Evolutionary conservation across 495 filamentous ascomycete genomes (phyloP).

Genomic region (Clohesyomyces aquaticus): DNA sequence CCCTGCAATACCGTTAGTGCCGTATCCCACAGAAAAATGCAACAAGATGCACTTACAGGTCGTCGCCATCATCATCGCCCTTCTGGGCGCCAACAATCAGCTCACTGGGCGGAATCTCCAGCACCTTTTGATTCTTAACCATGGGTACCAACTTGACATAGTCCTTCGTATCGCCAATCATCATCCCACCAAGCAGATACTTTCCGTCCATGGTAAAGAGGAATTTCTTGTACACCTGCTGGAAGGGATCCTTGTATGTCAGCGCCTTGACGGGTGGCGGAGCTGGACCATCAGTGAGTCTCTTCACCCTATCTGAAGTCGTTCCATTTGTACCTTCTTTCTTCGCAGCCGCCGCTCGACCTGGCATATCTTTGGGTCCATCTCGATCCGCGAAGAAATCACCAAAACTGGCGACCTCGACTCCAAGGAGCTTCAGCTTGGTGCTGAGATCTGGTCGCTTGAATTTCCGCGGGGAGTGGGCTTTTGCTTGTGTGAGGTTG

Average conservation of each 20-base stretch:
- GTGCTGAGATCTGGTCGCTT: conserved; percentile 90
- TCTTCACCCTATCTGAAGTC: conserved; percentile 52
- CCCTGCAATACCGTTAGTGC: conserved; percentile 49
- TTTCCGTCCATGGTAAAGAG: conserved; percentile 92
- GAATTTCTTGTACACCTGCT: conserved; percentile 96
- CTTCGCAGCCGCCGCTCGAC: conserved; percentile 45
- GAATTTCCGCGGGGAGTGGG: conserved; percentile 70
- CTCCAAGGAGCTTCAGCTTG: conserved; percentile 89
- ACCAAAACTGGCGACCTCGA: conserved; percentile 93
- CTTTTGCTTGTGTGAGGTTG: conserved; percentile 84
- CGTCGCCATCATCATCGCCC: conserved; percentile 72
- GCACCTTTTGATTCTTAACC: conserved; percentile 82
- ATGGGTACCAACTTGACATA: conserved; percentile 95
- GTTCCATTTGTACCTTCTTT: conserved; percentile 48
- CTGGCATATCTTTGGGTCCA: conserved; percentile 75
- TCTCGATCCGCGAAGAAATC: conserved; percentile 96
- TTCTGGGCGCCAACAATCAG: conserved; percentile 86
- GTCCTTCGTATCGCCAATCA: conserved; percentile 95
- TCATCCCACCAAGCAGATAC: conserved; percentile 93
- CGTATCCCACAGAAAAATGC: no score
- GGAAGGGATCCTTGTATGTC: conserved; percentile 91
- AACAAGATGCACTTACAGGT: conserved; percentile 68
- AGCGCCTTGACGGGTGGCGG: conserved; percentile 76
- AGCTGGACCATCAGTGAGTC: conserved; percentile 57
- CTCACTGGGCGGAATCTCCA: conserved; percentile 82